These are phyloP conservation scores for Saturnispora bothae DNA, from an alignment of 805 yeast species.

Conservation along the genomic window DNA sequence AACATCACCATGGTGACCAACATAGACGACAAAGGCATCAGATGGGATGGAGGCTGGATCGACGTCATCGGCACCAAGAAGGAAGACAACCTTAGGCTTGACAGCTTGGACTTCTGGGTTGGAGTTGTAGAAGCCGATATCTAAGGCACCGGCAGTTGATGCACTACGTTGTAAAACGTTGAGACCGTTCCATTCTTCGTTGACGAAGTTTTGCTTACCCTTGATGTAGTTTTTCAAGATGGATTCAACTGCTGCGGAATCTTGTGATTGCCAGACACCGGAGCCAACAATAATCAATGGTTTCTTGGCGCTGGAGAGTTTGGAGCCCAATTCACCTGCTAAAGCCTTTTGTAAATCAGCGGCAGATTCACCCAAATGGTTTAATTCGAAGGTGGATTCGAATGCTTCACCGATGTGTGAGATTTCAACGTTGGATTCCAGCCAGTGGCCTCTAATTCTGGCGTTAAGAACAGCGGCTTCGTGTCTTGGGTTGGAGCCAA, in stretches of 20 bases:
- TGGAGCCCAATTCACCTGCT: slow-evolving; percentile 58
- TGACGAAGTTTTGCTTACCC: slow-evolving; percentile 47
- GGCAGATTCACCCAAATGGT: slow-evolving; percentile 52
- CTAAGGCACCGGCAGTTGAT: slow-evolving; percentile 79
- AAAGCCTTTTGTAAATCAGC: slow-evolving; percentile 50
- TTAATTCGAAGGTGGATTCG: slow-evolving; percentile 62
- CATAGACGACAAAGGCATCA: slow-evolving; percentile 81
- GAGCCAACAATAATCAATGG: slow-evolving; percentile 79
- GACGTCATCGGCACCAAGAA: slow-evolving; percentile 79
- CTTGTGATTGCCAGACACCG: slow-evolving; percentile 59
- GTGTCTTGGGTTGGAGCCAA: slow-evolving; percentile 82
- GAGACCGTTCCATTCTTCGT: slow-evolving; percentile 72
- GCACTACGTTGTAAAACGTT: slow-evolving; percentile 78
- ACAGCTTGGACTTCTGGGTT: slow-evolving; percentile 35
- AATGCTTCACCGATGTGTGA: slow-evolving; percentile 67
- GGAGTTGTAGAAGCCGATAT: slow-evolving; percentile 60
- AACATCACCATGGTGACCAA: slow-evolving; percentile 85
- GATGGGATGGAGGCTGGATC: slow-evolving; percentile 58
- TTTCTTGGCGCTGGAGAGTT: slow-evolving; percentile 51
- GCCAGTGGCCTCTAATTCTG: slow-evolving; percentile 74
- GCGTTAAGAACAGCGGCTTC: slow-evolving; percentile 86
- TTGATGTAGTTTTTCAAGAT: slow-evolving; percentile 50
- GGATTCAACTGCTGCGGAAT: slow-evolving; percentile 50
- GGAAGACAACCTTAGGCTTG: slow-evolving; percentile 64
- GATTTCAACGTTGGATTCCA: slow-evolving; percentile 52